Percentiles rank a stretch among this genome's conserved stretches.
phyloP scores from a whole-genome alignment of 176 grass and related monocot species.

The Oryza meridionalis region DNA sequence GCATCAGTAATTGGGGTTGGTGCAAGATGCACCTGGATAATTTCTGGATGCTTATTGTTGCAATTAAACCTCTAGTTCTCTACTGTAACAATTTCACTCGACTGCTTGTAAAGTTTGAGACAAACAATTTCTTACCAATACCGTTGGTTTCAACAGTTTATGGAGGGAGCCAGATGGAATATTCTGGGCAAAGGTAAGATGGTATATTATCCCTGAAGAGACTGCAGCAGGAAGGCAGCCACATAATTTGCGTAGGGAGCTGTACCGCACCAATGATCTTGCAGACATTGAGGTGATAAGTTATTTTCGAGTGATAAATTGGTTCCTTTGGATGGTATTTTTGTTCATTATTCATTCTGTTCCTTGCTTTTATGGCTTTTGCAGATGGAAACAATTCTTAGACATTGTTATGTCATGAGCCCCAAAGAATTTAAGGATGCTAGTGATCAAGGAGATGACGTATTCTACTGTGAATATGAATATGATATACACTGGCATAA shows the following conservation, averaged over 20 bases:
- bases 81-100: neutral
- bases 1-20: neutral
- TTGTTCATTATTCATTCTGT: constrained; percentile 4
- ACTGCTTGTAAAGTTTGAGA: neutral
- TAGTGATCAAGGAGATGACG: constrained; percentile 79
- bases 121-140: constrained; percentile 8
- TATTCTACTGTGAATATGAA: constrained; percentile 99
- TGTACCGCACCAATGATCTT: constrained; percentile 80
- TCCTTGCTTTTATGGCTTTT: constrained; percentile 27
- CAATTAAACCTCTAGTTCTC: neutral
- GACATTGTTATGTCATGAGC: constrained; percentile 78
- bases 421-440: constrained; percentile 81
- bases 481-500: constrained; percentile 96
- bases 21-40: neutral
- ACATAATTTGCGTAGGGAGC: constrained; percentile 88
- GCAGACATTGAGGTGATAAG: constrained; percentile 66
- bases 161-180: constrained; percentile 77
- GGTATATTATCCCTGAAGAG: constrained; percentile 95
- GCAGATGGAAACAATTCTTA: constrained; percentile 86
- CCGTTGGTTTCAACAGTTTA: constrained; percentile 49
- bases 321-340: neutral
- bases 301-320: neutral
- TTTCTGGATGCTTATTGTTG: neutral
- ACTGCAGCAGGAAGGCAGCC: constrained; percentile 89
- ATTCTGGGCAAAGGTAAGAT: constrained; percentile 75